Evolutionary conservation across 2,329 filamentous ascomycete species (phyloP).

Genomic region (Penicillium sp.): DNA sequence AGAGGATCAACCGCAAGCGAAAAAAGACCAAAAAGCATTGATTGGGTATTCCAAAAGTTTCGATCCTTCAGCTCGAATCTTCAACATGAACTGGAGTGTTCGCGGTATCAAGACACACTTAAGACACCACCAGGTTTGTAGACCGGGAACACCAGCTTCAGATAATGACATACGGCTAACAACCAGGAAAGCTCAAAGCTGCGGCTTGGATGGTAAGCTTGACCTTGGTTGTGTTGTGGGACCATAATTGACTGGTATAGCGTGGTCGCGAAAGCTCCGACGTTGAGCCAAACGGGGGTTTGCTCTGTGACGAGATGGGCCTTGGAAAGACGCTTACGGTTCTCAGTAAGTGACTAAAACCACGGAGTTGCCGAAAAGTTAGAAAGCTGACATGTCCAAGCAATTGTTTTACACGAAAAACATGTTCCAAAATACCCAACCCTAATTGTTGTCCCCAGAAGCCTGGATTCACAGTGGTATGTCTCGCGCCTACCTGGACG

Average conservation of each 20-base stretch:
- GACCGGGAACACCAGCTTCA: neutral
- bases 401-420: conserved; percentile 40
- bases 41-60: conserved; percentile 33
- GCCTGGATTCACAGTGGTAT: conserved; percentile 38
- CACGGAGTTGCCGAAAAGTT: neutral
- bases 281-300: conserved; percentile 32
- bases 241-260: conserved; percentile 22
- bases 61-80: conserved; percentile 20
- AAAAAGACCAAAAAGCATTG: conserved; percentile 27
- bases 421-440: conserved; percentile 31
- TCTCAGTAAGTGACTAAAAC: conserved; percentile 26
- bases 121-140: conserved; percentile 37
- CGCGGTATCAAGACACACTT: conserved; percentile 35
- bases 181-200: conserved; percentile 27
- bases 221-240: neutral
- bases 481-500: neutral
- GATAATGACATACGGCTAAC: neutral
- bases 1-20: conserved; percentile 22
- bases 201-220: conserved; percentile 35
- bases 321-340: conserved; percentile 43
- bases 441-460: conserved; percentile 39
- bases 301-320: conserved; percentile 45
- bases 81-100: conserved; percentile 35
- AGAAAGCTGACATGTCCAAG: conserved; percentile 17
- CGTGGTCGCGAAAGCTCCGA: conserved; percentile 30